phyloP scores from a whole-genome alignment of 495 filamentous ascomycete genomes.

The Aspergillus hancockii region DNA sequence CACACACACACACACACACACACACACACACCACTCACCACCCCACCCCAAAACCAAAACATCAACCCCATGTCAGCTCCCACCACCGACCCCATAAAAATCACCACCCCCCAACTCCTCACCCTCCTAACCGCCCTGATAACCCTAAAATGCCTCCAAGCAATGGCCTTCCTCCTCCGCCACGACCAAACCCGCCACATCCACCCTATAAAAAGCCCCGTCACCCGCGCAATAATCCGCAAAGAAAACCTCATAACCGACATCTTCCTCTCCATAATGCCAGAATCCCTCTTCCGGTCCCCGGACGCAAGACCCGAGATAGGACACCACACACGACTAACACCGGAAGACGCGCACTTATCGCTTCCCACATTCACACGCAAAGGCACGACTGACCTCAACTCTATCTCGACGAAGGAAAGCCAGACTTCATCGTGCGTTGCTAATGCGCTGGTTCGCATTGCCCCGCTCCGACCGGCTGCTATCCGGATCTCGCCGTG shows the following conservation, averaged over 20 bases:
- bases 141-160: conserved; percentile 17
- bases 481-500: no score
- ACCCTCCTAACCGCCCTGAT: conserved; percentile 5
- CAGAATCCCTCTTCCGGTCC: background rate
- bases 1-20: no score
- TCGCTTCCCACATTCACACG: background rate
- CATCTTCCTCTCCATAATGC: conserved; percentile 14
- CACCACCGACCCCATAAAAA: conserved; percentile 5
- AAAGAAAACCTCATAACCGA: conserved; percentile 20
- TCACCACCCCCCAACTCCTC: conserved; percentile 9
- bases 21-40: no score
- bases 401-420: no score
- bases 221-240: conserved; percentile 16
- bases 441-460: no score
- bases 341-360: background rate
- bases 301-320: background rate
- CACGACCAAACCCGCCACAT: conserved; percentile 7
- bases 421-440: no score
- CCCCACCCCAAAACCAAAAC: no score
- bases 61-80: background rate
- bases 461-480: no score
- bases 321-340: background rate
- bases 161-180: conserved; percentile 7
- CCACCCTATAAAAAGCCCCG: background rate
- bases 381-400: background rate